Evolutionary conservation across 768 basidiomycete genomes (phyloP).

Genomic region (Sarcodon sp.): DNA sequence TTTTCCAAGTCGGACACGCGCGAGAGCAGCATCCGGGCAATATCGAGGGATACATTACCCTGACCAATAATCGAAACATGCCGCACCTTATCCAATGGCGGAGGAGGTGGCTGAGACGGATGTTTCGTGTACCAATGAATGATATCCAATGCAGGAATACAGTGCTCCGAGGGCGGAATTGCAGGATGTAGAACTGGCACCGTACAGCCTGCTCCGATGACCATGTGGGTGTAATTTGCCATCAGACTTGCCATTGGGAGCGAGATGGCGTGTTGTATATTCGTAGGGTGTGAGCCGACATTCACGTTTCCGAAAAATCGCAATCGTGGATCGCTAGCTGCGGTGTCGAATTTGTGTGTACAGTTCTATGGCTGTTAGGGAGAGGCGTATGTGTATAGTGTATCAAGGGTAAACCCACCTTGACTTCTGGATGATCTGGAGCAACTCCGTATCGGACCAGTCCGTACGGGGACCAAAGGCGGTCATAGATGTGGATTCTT

Average conservation of each 20-base stretch:
- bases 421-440: slow-evolving; percentile 97
- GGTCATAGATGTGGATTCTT: slow-evolving; percentile 81
- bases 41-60: slow-evolving; percentile 90
- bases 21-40: slow-evolving; percentile 83
- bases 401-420: slow-evolving; percentile 31
- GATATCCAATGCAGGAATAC: slow-evolving; percentile 64
- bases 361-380: slow-evolving; percentile 57
- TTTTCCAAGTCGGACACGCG: slow-evolving; percentile 41
- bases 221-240: slow-evolving; percentile 69
- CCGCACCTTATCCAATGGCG: slow-evolving; percentile 46
- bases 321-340: slow-evolving; percentile 70
- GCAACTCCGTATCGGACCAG: slow-evolving; percentile 94
- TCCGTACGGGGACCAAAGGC: slow-evolving; percentile 90
- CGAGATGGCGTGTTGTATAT: slow-evolving; percentile 30
- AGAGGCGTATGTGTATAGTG: not conserved
- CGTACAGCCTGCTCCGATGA: slow-evolving; percentile 81
- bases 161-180: slow-evolving; percentile 34
- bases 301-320: slow-evolving; percentile 89
- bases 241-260: slow-evolving; percentile 52
- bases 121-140: slow-evolving; percentile 98
- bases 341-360: slow-evolving; percentile 84
- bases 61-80: slow-evolving; percentile 86
- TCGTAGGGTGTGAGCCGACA: slow-evolving; percentile 17
- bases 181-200: slow-evolving; percentile 45
- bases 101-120: slow-evolving; percentile 41